phyloP scores from a whole-genome alignment of 352 stramenopile genomes.

The Pythium sp. region DNA sequence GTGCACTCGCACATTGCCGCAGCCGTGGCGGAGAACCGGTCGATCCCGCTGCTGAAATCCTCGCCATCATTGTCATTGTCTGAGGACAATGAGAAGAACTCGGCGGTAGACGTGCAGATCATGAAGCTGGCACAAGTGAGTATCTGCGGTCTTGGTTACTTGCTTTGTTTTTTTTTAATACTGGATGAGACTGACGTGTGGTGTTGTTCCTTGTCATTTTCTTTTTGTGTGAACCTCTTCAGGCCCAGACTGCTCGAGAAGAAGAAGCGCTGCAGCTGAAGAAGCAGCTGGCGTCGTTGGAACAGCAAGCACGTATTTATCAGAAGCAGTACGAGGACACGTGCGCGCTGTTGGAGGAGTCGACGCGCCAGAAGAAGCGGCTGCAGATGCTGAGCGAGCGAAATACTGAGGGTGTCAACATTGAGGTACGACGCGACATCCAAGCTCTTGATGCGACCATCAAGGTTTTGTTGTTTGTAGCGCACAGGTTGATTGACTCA shows the following conservation, averaged over 20 bases:
- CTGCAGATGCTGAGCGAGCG: conserved; percentile 45
- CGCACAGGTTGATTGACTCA: background rate
- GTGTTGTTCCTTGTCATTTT: background rate
- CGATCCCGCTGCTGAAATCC: conserved; percentile 35
- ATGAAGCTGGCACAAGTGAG: conserved; percentile 27
- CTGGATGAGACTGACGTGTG: background rate
- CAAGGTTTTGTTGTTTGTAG: background rate
- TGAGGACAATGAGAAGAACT: background rate
- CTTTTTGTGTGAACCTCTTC: conserved; percentile 1
- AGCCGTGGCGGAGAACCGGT: conserved; percentile 39
- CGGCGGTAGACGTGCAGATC: conserved; percentile 16
- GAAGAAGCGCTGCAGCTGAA: conserved; percentile 44
- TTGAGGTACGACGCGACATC: conserved; percentile 42
- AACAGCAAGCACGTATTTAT: conserved; percentile 37
- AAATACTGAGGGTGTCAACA: conserved; percentile 47
- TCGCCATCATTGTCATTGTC: conserved; percentile 7
- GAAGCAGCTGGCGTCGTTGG: conserved; percentile 40
- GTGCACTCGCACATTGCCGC: conserved; percentile 35
- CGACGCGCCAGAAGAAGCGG: conserved; percentile 54
- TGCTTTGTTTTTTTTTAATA: background rate
- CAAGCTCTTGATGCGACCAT: background rate
- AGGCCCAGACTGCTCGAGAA: conserved; percentile 29
- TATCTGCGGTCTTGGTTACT: background rate
- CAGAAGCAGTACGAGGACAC: conserved; percentile 71
- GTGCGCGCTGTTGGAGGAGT: conserved; percentile 41